phyloP scores from a whole-genome alignment of 1,284 basidiomycete species.

The Leccinum pachyderme region DNA sequence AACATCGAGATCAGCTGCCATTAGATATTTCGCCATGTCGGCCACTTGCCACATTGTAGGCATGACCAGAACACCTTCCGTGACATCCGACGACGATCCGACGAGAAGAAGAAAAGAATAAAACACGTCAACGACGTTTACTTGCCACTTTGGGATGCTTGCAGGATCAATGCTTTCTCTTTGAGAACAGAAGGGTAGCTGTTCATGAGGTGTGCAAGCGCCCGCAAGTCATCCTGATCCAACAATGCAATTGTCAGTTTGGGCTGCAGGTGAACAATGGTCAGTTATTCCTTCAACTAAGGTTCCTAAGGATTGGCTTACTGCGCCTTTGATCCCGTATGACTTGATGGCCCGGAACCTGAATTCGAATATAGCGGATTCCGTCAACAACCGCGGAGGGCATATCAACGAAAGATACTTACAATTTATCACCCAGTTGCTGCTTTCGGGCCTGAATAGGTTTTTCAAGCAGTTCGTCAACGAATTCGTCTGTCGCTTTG shows the following conservation, averaged over 20 bases:
- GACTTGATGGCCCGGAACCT: slow-evolving; percentile 78
- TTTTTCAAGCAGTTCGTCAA: slow-evolving; percentile 67
- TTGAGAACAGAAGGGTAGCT: slow-evolving; percentile 79
- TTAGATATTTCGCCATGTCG: not conserved
- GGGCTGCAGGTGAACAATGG: slow-evolving; percentile 43
- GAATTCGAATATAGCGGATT: not conserved
- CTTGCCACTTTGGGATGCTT: slow-evolving; percentile 33
- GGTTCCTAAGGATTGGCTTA: slow-evolving; percentile 36
- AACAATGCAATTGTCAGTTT: slow-evolving; percentile 81
- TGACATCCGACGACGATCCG: not conserved
- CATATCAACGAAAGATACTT: slow-evolving; percentile 27
- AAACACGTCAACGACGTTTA: slow-evolving; percentile 11
- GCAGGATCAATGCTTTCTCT: slow-evolving; percentile 60
- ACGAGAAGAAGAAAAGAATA: not conserved
- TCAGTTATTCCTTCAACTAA: not conserved
- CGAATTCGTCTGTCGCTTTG: slow-evolving; percentile 73
- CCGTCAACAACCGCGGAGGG: not conserved
- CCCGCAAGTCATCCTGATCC: slow-evolving; percentile 80
- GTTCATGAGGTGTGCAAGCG: slow-evolving; percentile 84
- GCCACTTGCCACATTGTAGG: not conserved
- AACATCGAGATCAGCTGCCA: not conserved
- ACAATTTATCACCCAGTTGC: slow-evolving; percentile 77
- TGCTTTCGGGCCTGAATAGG: slow-evolving; percentile 75
- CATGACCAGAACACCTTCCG: not conserved
- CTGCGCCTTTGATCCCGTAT: slow-evolving; percentile 76